These are phyloP conservation scores for Dactylellina haptotyla DNA, from an alignment of 2,329 filamentous ascomycete genomes.

Conservation along the genomic window DNA sequence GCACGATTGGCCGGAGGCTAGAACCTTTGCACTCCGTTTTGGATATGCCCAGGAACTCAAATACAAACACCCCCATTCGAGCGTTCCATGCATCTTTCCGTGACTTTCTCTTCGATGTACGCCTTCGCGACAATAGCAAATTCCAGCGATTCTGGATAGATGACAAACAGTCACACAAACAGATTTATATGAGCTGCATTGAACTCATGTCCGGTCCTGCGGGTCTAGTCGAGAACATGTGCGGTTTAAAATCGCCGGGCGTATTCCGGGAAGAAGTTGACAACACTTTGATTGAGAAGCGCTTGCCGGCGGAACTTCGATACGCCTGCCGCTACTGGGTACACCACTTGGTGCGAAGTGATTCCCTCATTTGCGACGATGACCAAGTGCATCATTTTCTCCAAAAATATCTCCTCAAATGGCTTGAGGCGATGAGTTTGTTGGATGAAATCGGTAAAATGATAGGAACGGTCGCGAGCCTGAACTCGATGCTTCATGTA, in stretches of 20 bases:
- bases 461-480: conserved; percentile 28
- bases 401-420: conserved; percentile 60
- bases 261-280: not conserved
- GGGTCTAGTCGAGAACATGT: not conserved
- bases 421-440: conserved; percentile 61
- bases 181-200: not conserved
- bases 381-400: conserved; percentile 59
- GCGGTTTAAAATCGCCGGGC: not conserved
- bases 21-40: conserved; percentile 13
- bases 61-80: not conserved
- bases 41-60: not conserved
- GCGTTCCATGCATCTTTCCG: conserved; percentile 13
- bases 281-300: no score
- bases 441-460: conserved; percentile 56
- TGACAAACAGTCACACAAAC: not conserved
- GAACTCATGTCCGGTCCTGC: not conserved
- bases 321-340: conserved; percentile 62
- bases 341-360: conserved; percentile 58
- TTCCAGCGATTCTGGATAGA: conserved; percentile 11
- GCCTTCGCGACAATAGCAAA: not conserved
- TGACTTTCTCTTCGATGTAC: conserved; percentile 12
- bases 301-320: no score
- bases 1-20: not conserved
- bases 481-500: conserved; percentile 8
- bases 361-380: conserved; percentile 58